A percentile compares a stretch with the other conserved stretches of the same genome.
phyloP scores from a whole-genome alignment of 2,329 filamentous ascomycete species.

The Rhytidhysteron rufulum region DNA sequence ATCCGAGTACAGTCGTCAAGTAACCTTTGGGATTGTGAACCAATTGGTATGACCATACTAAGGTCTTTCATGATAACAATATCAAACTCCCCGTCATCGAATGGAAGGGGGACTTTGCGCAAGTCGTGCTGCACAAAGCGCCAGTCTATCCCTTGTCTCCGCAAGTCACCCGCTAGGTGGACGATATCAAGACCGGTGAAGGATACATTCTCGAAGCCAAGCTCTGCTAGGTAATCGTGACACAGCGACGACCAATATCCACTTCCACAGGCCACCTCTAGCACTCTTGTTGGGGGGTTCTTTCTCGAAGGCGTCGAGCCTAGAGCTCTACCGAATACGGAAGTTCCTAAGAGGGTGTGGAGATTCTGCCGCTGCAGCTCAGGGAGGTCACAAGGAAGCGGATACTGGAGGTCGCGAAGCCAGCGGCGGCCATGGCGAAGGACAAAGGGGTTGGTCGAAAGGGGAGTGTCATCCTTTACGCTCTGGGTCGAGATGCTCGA shows the following conservation, averaged over 20 bases:
- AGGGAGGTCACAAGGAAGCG: constrained; percentile 80
- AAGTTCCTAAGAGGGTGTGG: constrained; percentile 74
- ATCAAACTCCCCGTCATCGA: constrained; percentile 76
- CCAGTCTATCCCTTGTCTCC: constrained; percentile 77
- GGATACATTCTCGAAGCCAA: constrained; percentile 65
- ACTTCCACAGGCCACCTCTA: constrained; percentile 84
- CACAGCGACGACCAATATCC: constrained; percentile 89
- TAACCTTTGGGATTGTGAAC: constrained; percentile 51
- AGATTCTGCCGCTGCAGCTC: constrained; percentile 87
- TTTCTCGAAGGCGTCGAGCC: constrained; percentile 65
- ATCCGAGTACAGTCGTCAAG: constrained; percentile 74
- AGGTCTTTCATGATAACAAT: constrained; percentile 86
- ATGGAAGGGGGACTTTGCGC: constrained; percentile 70
- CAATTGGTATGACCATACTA: constrained; percentile 62
- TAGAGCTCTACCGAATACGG: constrained; percentile 75
- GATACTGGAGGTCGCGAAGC: constrained; percentile 75
- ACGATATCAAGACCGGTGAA: constrained; percentile 84
- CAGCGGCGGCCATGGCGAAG: constrained; percentile 78
- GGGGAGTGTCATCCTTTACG: constrained; percentile 18
- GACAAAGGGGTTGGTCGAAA: constrained; percentile 50
- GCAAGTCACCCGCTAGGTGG: constrained; percentile 62
- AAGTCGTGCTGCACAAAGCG: constrained; percentile 85
- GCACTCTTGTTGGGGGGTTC: constrained; percentile 68
- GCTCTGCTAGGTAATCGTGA: constrained; percentile 70
- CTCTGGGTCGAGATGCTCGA: constrained; percentile 35